These are phyloP conservation scores for Neoboletus subvelutipes DNA, from an alignment of 768 basidiomycete genomes.

Conservation along the genomic window DNA sequence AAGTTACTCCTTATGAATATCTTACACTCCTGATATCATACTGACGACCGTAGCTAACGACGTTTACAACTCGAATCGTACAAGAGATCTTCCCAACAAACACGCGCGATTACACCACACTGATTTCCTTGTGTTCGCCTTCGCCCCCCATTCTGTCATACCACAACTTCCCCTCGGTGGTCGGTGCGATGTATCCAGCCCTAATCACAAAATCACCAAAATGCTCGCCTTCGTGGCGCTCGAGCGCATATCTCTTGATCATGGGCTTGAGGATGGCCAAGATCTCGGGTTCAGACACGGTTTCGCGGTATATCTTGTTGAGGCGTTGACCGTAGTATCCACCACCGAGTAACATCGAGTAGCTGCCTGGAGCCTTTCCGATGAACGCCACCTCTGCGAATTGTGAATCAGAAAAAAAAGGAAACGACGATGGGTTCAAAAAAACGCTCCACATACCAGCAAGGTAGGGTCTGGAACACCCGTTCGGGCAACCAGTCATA, in stretches of 20 bases:
- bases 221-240: conserved; percentile 81
- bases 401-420: background rate
- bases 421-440: background rate
- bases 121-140: conserved; percentile 49
- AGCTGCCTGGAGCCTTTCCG: conserved; percentile 91
- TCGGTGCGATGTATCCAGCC: conserved; percentile 85
- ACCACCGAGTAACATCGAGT: conserved; percentile 94
- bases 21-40: conserved; percentile 27
- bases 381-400: conserved; percentile 87
- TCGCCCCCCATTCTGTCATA: conserved; percentile 85
- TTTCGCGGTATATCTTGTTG: conserved; percentile 94
- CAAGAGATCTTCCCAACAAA: background rate
- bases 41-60: background rate
- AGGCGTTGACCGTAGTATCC: conserved; percentile 92
- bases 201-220: conserved; percentile 97
- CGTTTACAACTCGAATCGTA: background rate
- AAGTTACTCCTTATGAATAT: too few relatives aligned
- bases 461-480: conserved; percentile 90
- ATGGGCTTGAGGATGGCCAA: conserved; percentile 85
- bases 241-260: conserved; percentile 92
- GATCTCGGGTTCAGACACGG: conserved; percentile 89
- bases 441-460: conserved; percentile 53
- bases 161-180: conserved; percentile 81
- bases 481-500: conserved; percentile 97
- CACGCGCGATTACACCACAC: conserved; percentile 6